Evolutionary conservation across 163 green algal species (phyloP).

Genomic region (Volvox carteri): DNA sequence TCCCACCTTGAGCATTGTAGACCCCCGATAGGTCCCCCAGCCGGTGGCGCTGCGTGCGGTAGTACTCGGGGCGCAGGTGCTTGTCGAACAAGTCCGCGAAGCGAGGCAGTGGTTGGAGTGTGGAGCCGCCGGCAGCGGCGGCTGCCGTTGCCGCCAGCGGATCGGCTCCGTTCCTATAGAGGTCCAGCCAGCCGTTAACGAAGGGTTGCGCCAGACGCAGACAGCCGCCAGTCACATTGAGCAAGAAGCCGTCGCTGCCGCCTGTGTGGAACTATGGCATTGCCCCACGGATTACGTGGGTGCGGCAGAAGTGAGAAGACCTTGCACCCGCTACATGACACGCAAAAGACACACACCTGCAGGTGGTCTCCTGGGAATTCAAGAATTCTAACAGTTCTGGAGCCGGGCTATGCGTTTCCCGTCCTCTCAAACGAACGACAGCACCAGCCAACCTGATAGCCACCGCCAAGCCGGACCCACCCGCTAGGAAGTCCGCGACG

Average conservation of each 20-base stretch:
- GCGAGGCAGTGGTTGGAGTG: neutral
- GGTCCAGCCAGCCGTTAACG: constrained; percentile 60
- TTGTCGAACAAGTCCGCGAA: constrained; percentile 63
- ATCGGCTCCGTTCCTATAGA: constrained; percentile 43
- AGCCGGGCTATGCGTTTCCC: no score
- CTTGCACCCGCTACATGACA: no score
- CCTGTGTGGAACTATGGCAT: constrained; percentile 52
- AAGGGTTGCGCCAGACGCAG: constrained; percentile 68
- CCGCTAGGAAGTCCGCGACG: constrained; percentile 45
- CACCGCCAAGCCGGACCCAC: no score
- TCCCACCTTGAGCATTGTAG: constrained; percentile 34
- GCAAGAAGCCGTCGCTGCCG: constrained; percentile 66
- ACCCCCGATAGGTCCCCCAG: constrained; percentile 24
- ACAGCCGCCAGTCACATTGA: constrained; percentile 68
- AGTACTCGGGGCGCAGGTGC: constrained; percentile 74
- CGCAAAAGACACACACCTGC: no score
- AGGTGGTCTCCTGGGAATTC: no score
- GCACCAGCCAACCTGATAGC: no score
- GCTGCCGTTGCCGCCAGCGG: neutral
- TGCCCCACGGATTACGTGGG: no score
- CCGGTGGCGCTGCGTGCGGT: constrained; percentile 59
- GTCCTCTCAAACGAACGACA: no score
- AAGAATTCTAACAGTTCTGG: no score
- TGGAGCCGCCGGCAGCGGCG: neutral
- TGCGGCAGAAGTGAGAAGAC: no score